phyloP scores from a whole-genome alignment of 2,329 filamentous ascomycete genomes.

The Verticillium albo-atrum region DNA sequence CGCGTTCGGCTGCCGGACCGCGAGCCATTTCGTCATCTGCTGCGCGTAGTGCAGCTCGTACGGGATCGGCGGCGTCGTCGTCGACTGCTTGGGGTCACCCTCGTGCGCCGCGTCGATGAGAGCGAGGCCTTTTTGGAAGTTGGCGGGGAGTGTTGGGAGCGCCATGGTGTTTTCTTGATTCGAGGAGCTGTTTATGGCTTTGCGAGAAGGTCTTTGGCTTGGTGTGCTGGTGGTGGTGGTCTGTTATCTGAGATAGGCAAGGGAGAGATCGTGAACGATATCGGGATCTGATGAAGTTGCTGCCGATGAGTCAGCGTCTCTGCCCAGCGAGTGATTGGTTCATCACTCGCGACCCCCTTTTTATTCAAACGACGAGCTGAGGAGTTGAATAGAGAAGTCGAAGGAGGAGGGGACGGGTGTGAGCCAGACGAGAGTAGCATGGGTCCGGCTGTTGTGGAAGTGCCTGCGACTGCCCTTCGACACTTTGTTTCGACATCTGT shows the following conservation, averaged over 20 bases:
- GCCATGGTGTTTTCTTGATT: constrained; percentile 11
- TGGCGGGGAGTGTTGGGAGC: constrained; percentile 26
- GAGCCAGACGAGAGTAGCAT: too few species aligned
- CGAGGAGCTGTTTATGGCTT: not conserved
- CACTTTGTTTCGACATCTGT: too few species aligned
- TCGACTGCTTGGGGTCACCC: constrained; percentile 31
- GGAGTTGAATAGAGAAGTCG: too few species aligned
- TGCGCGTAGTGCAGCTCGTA: constrained; percentile 81
- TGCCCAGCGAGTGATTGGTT: not conserved
- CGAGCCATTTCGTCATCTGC: constrained; percentile 73
- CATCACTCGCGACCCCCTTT: too few species aligned
- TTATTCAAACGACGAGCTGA: too few species aligned
- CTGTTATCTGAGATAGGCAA: not conserved
- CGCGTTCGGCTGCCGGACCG: constrained; percentile 53
- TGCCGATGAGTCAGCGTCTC: not conserved
- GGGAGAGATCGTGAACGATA: too few species aligned
- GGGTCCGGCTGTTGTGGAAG: too few species aligned
- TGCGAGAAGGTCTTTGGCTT: not conserved
- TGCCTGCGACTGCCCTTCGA: too few species aligned
- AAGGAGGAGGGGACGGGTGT: too few species aligned
- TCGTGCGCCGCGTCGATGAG: constrained; percentile 65
- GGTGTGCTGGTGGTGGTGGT: not conserved
- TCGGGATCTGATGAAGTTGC: not conserved
- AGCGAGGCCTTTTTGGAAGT: constrained; percentile 49
- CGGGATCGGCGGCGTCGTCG: constrained; percentile 43